Base-by-base conservation (phyloP, 2,329 filamentous ascomycete genomes). In the Ophiocordyceps polyrhachis-furcata region DNA sequence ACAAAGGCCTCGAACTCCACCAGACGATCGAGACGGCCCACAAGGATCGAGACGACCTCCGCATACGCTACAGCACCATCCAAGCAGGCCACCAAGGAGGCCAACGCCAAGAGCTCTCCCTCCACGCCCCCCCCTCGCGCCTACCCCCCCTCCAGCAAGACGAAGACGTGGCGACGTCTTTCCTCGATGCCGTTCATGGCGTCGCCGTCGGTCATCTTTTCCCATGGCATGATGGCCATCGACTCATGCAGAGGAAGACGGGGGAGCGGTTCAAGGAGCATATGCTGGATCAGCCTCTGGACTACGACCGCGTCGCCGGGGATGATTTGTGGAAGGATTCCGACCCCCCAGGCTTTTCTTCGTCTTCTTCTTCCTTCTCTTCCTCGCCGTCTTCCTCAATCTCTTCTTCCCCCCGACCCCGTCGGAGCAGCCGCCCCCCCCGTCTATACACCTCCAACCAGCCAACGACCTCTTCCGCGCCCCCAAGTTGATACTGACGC, bases 1-100 rank as follows among this genome's bases (percentile, higher is more conserved):
- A 75, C 54, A 61, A 63, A 42, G 70, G 71, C 8, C 60, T 74
- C 2, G 71, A 77, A 51, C 60, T 76, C 37, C 70, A 67, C 41
- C 68, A 69, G 46, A 56, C 60, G 21, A 56, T 68, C 42, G 58
- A 66, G 11, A 56, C 65, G 37, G 11, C n/a, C 6, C 35, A 38
- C 35, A 11, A 20, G n/a, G 54, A 62, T 2, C 69, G 66, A 55
- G 49, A 59, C 7, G 63, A 61, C 40, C 65, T 69, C 56, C 66
- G 55, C 12, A 57, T 77, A 9, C 62, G 60, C 8, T 74, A 75
- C 61, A 70, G 63, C 19, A 67, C 62, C 51, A 62, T 74, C 48
- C 67, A 75, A 48, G 69, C 63, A 5, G 71, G 71, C 0, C 62
- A 63, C 43, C 66, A 69, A 47, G 68, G 67, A 43, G 71, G 71